phyloP scores from a whole-genome alignment of 441 rosid species.

The Corymbia citriodora region DNA sequence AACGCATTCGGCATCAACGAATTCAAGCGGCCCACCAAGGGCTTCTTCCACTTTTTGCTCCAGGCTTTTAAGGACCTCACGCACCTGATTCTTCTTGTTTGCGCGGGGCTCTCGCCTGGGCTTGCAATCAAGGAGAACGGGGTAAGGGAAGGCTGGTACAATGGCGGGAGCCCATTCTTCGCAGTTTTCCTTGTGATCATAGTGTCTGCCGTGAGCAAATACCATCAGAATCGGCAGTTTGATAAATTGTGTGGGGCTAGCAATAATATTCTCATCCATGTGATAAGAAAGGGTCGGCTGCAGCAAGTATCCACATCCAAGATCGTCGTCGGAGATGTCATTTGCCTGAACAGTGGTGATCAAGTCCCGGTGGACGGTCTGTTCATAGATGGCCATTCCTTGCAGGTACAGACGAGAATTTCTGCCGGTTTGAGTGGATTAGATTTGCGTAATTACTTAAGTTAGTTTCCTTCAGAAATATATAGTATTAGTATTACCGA shows the following conservation, averaged over 20 bases:
- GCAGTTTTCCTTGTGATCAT: neutral
- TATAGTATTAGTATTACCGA: neutral
- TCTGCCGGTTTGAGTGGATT: neutral
- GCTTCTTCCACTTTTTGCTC: neutral
- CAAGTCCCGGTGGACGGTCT: neutral
- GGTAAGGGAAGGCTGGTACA: neutral
- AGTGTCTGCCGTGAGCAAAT: neutral
- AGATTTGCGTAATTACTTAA: neutral
- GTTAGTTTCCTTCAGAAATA: neutral
- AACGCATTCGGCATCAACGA: neutral
- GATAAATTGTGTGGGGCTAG: neutral
- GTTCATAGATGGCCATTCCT: neutral
- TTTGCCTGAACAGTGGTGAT: neutral
- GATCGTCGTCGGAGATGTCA: neutral
- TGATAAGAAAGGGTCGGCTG: neutral
- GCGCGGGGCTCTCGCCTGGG: neutral
- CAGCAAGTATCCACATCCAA: neutral
- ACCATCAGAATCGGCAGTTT: neutral
- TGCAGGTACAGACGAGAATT: neutral
- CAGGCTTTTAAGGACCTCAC: neutral
- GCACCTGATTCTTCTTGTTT: neutral
- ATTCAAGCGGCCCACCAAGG: neutral
- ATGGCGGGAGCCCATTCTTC: neutral
- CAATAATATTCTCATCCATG: neutral
- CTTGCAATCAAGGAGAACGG: neutral